These are phyloP conservation scores for Euphorbia pulcherrima DNA, from an alignment of 345 rosid genomes.

Conservation along the genomic window DNA sequence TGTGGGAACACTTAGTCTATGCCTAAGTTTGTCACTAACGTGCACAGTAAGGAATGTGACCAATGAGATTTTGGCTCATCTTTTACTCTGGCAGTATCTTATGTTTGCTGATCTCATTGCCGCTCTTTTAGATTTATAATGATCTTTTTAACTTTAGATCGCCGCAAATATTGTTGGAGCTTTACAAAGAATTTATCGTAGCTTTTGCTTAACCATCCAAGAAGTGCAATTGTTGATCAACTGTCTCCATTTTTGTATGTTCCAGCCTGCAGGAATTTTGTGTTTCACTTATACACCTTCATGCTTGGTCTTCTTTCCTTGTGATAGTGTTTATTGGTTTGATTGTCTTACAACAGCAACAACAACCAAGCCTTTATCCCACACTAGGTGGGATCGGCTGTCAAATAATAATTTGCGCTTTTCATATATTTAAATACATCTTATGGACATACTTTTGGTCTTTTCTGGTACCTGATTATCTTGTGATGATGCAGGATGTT, in stretches of 20 bases:
- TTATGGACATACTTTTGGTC: background rate
- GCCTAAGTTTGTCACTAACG: background rate
- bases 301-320: background rate
- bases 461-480: constrained; percentile 4
- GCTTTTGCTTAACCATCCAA: background rate
- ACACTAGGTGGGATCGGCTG: no score
- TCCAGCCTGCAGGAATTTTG: background rate
- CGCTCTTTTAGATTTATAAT: background rate
- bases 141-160: no score
- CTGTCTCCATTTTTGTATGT: background rate
- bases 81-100: background rate
- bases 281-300: background rate
- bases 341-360: no score
- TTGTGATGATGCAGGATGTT: constrained; percentile 60
- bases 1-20: background rate
- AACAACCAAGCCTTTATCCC: no score
- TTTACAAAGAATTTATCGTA: background rate
- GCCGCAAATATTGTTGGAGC: background rate
- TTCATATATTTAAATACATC: background rate
- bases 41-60: background rate
- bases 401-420: no score
- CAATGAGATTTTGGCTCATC: background rate
- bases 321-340: background rate
- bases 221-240: background rate
- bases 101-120: background rate